Base-by-base conservation (phyloP, 352 stramenopile genomes). In the Halophytophthora batemanensis region DNA sequence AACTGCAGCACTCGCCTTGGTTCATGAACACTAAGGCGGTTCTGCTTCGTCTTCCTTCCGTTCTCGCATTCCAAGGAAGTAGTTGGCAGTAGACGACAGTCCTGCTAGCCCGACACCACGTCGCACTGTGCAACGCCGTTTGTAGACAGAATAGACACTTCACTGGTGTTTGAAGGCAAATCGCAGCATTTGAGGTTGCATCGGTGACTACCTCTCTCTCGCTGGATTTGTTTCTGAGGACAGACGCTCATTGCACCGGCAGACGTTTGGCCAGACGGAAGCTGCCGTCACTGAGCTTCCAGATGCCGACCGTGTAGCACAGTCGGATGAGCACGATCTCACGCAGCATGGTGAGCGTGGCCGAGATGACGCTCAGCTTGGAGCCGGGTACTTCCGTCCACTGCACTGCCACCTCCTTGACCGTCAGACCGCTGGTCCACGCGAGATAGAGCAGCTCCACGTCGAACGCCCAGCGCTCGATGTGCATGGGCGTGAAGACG, bases 381-480 rank as follows among this genome's bases (percentile, higher is more conserved):
- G 82, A 96, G 13, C 90, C 92, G 7, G 89, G 85, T 22, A 98
- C 74, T 61, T 98, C 92, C 10, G 75, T 74, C 92, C 92, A 98
- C 46, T 93, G 79, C 23, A 98, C 91, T 2, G 92, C 76, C 0
- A 98, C 87, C 60, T 98, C 88, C 84, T 88, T 87, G 39, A 92
- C 71, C 14, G 52, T 45, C 47, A 92, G 66, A 21, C 74, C 71
- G 34, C 63, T 81, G 43, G 52, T 65, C 3, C 62, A 77, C 15
- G 82, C 88, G 44, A 97, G 57, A 64, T 89, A 96, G 22, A 98
- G 66, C 53, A 98, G 47, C 53, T 98, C 93, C n/a, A 97, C 88
- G 60, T 98, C 93, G 63, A 98, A 98, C 17, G 87, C 89, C 93
- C 93, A 98, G 34, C 93, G 84, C 51, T 97, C 82, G 17, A 98